These are phyloP conservation scores for Linum usitatissimum DNA, from an alignment of 345 rosid species.

Conservation along the genomic window DNA sequence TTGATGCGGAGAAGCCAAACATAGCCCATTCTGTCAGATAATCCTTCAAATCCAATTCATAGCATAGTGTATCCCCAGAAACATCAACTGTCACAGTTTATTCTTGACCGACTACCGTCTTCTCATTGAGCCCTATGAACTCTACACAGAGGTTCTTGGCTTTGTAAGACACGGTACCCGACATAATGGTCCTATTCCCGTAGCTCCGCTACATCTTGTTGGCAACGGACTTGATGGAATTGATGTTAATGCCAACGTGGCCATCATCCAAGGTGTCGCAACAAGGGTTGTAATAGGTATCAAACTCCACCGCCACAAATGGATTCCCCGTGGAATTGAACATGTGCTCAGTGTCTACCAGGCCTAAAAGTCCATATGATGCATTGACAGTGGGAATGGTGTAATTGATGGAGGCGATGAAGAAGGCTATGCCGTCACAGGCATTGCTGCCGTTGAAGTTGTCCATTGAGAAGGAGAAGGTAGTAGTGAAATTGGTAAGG, in stretches of 20 bases:
- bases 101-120: background rate
- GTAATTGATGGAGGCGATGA: background rate
- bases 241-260: background rate
- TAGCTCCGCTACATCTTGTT: background rate
- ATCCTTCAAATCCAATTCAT: background rate
- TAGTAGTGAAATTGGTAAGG: background rate
- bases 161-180: background rate
- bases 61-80: background rate
- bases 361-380: background rate
- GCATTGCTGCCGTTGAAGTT: background rate
- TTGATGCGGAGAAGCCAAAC: background rate
- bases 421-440: background rate
- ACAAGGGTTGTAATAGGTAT: background rate
- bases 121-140: background rate
- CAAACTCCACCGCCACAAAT: background rate
- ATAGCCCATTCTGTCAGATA: background rate
- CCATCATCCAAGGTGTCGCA: background rate
- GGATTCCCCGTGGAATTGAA: background rate
- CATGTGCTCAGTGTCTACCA: background rate
- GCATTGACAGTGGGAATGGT: background rate
- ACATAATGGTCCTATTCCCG: background rate
- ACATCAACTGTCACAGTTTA: background rate
- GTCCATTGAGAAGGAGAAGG: background rate
- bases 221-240: background rate
- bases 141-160: background rate